Conservation (phyloP, 2,329 filamentous ascomycete genomes). For the Xylaria sp. region DNA sequence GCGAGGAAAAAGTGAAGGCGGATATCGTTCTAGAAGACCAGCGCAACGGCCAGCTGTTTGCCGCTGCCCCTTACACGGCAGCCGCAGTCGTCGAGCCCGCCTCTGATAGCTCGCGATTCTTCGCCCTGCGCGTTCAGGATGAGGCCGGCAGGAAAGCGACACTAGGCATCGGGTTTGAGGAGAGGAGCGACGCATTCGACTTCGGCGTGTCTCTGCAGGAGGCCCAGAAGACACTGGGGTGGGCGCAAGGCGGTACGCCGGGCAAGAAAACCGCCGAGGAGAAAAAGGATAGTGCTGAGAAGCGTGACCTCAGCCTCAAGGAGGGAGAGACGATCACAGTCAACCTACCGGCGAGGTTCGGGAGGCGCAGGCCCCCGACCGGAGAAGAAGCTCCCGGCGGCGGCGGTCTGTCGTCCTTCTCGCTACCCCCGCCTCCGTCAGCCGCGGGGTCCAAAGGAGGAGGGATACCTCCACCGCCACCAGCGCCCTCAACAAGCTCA, state of each 20-base stretch:
- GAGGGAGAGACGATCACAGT: slow-evolving; percentile 91
- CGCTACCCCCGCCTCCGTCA: slow-evolving; percentile 76
- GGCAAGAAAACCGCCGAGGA: slow-evolving; percentile 52
- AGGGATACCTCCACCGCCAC: slow-evolving; percentile 67
- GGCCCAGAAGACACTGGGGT: slow-evolving; percentile 74
- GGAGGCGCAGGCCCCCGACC: slow-evolving; percentile 59
- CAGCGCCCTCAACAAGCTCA: slow-evolving; percentile 62
- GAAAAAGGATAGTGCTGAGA: slow-evolving; percentile 61
- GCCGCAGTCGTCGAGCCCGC: slow-evolving; percentile 77
- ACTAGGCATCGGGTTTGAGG: slow-evolving; percentile 87
- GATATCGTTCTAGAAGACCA: slow-evolving; percentile 85
- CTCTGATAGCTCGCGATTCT: slow-evolving; percentile 84
- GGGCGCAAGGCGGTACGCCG: slow-evolving; percentile 59
- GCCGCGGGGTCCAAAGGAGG: slow-evolving; percentile 49
- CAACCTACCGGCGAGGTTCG: slow-evolving; percentile 72
- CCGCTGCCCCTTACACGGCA: slow-evolving; percentile 80
- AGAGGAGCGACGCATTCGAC: slow-evolving; percentile 86
- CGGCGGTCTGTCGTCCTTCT: slow-evolving; percentile 67
- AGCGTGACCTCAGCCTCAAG: slow-evolving; percentile 85
- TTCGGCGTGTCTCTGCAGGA: slow-evolving; percentile 85
- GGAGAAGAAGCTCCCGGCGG: slow-evolving; percentile 40
- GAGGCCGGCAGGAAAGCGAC: slow-evolving; percentile 80
- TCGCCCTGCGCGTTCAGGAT: slow-evolving; percentile 83
- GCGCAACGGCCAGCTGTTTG: slow-evolving; percentile 78
- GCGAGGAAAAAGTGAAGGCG: slow-evolving; percentile 70